Percentiles rank a stretch among this genome's conserved stretches.
Evolutionary conservation across 1,284 basidiomycete genomes (phyloP).

Genomic region (Paramarasmius palmivorus): DNA sequence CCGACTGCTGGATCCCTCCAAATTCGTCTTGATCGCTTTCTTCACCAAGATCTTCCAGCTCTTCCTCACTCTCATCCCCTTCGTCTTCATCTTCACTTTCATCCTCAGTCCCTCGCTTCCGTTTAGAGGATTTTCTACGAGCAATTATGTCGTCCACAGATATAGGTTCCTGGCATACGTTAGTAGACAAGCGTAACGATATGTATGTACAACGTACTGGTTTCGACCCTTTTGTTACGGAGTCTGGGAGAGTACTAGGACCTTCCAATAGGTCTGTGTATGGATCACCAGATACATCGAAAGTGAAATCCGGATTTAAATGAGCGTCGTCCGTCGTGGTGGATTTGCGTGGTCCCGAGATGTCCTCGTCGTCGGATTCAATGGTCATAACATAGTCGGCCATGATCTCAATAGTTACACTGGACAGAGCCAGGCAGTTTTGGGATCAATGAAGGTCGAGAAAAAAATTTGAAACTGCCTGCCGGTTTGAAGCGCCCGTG

Average conservation of each 20-base stretch:
- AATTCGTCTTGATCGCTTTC: conserved; percentile 28
- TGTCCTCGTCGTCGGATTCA: conserved; percentile 73
- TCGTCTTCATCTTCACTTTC: conserved; percentile 35
- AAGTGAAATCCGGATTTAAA: conserved; percentile 81
- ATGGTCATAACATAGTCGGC: conserved; percentile 79
- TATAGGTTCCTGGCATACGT: conserved; percentile 61
- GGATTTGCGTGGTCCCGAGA: conserved; percentile 20
- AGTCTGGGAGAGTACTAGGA: conserved; percentile 42
- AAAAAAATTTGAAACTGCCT: background rate
- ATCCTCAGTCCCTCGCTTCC: conserved; percentile 51
- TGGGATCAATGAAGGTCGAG: background rate
- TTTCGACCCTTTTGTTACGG: conserved; percentile 63
- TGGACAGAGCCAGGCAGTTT: no score
- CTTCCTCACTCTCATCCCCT: conserved; percentile 42
- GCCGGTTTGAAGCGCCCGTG: no score
- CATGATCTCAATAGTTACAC: conserved; percentile 27
- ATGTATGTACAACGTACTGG: conserved; percentile 48
- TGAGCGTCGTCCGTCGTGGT: conserved; percentile 54
- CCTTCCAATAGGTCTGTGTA: conserved; percentile 54
- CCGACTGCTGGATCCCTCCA: conserved; percentile 25
- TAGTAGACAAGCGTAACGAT: conserved; percentile 14
- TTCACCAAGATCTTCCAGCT: conserved; percentile 23
- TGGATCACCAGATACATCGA: conserved; percentile 77
- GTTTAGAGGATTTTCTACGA: conserved; percentile 58
- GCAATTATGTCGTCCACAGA: conserved; percentile 93